Evolutionary conservation across 2,329 filamentous ascomycete species (phyloP), one percentile per base, ranked within the genome.

Genomic region (Paraphoma sp.): DNA sequence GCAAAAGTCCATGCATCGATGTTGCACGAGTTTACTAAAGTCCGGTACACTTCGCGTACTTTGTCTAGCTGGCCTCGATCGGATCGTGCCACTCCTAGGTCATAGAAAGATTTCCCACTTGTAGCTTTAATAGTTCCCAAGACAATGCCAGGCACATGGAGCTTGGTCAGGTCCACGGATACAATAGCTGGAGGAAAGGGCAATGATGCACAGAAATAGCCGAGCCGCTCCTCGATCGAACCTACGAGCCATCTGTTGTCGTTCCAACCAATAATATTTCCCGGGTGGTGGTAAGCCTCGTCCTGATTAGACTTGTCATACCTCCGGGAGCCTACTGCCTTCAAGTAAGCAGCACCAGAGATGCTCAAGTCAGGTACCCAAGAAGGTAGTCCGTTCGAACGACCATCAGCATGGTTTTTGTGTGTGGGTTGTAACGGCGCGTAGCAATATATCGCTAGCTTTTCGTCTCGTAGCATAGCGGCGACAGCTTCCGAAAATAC

Each of bases 321-420:
- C 33, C 2, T 36, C 14, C 10, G 7, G 3, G 14, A 36, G 6
- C 3, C 3, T 14, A 10, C 33, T 2, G 2, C 14, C 33, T 36
- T 36, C 6, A 14, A 10, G 14, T 36, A 36, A 36, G 23, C n/a
- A 33, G 31, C 43, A 6, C 48, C 48, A n/a, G 28, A 6, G 7
- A 47, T 46, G 3, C 50, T 42, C 4, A 51, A 45, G 23, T 52
- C 50, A 1, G 53, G 59, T 12, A 54, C 50, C 55, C 53, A 58
- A 16, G 55, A 56, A 23, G 55, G 52, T 14, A 58, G 28, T 8
- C 14, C 31, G 23, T 18, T n/a, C 3, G 16, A 17, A 3, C 16
- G 23, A 6, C 31, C 28, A 14, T 17, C 2, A 9, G 2, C 8
- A 5, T 31, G 9, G n/a, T 31, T 4, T 17, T 16, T 28, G 6